These are phyloP conservation scores for Candida parachauliodes DNA, from an alignment of 805 yeast species.

Conservation along the genomic window DNA sequence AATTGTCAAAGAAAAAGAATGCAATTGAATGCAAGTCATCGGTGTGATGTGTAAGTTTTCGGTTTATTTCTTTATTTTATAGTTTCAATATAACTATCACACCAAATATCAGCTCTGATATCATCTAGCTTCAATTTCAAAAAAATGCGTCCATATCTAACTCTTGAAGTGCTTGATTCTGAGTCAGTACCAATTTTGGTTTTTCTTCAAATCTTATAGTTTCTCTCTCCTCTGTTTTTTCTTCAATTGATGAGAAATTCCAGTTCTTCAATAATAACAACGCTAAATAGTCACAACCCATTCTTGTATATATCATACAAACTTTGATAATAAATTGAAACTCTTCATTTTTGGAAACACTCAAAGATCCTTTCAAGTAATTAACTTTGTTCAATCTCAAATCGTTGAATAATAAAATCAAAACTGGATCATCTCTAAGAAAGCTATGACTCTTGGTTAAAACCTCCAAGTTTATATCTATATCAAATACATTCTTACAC, in stretches of 20 bases:
- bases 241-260: conserved; percentile 43
- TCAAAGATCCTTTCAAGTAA: conserved; percentile 48
- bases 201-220: conserved; percentile 16
- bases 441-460: conserved; percentile 25
- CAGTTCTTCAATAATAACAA: conserved; percentile 62
- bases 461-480: conserved; percentile 8
- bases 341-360: conserved; percentile 47
- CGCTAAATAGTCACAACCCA: conserved; percentile 89
- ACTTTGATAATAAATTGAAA: conserved; percentile 59
- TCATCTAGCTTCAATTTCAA: too few relatives aligned
- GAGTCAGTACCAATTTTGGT: conserved; percentile 22
- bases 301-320: conserved; percentile 65
- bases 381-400: conserved; percentile 52
- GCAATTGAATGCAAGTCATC: too few relatives aligned
- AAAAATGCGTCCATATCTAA: conserved; percentile 73
- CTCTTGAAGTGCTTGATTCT: conserved; percentile 56
- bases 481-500: conserved; percentile 16
- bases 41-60: too few relatives aligned
- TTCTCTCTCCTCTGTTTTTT: not conserved
- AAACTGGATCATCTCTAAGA: conserved; percentile 77
- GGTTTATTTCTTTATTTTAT: too few relatives aligned
- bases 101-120: too few relatives aligned
- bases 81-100: too few relatives aligned
- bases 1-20: not conserved
- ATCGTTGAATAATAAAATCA: conserved; percentile 60